phyloP scores from a whole-genome alignment of 2,329 filamentous ascomycete species.

The Sclerotinia nivalis region DNA sequence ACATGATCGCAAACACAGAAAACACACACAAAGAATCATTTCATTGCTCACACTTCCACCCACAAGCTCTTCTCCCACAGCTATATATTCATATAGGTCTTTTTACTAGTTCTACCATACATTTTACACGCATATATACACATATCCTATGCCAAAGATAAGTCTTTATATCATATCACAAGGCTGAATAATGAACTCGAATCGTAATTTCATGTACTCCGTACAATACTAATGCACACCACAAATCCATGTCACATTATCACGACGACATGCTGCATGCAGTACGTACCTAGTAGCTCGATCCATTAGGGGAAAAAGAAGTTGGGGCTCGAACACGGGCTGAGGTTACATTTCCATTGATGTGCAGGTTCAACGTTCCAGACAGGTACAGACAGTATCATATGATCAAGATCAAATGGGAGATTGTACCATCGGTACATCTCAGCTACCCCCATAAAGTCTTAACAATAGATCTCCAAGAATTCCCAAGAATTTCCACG shows the following conservation, averaged over 20 bases:
- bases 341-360: not conserved
- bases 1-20: not conserved
- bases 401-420: no score
- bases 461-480: not conserved
- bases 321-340: slow-evolving; percentile 2
- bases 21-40: not conserved
- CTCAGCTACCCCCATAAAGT: not conserved
- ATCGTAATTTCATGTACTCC: not conserved
- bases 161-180: not conserved
- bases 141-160: not conserved
- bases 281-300: not conserved
- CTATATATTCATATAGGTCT: not conserved
- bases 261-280: slow-evolving; percentile 7
- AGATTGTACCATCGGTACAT: no score
- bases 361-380: not conserved
- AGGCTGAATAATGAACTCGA: not conserved
- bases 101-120: not conserved
- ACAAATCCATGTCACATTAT: slow-evolving; percentile 15
- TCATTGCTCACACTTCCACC: not conserved
- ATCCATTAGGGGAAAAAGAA: not conserved
- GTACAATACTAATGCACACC: slow-evolving; percentile 11
- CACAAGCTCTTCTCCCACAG: not conserved
- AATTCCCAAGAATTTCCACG: not conserved
- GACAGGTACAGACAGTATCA: not conserved
- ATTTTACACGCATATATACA: not conserved